A percentile compares a stretch with the other conserved stretches of the same genome.
Conservation (phyloP, 2,329 filamentous ascomycete species). For the Nothopassalora personata region DNA sequence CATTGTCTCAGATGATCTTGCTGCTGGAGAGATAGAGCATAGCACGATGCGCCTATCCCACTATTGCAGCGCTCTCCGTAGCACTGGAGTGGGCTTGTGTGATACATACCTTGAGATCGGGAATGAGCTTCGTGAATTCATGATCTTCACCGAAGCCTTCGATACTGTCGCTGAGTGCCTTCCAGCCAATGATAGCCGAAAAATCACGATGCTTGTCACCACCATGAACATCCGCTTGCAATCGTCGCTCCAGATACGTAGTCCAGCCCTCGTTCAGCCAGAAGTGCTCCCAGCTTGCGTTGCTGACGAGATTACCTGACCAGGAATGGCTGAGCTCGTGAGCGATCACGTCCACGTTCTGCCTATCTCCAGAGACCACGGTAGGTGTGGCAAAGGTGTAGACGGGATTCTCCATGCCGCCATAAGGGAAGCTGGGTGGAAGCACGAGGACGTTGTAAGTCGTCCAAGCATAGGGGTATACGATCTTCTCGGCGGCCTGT, state of each 20-base stretch:
- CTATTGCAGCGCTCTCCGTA: not conserved
- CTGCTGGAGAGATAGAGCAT: not conserved
- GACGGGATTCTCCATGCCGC: conserved; percentile 56
- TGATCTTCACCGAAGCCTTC: conserved; percentile 74
- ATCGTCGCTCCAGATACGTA: conserved; percentile 84
- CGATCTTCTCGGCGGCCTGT: conserved; percentile 64
- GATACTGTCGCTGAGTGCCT: conserved; percentile 75
- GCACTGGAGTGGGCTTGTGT: not conserved
- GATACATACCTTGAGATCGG: conserved; percentile 62
- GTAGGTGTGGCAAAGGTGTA: conserved; percentile 95
- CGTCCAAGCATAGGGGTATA: conserved; percentile 89
- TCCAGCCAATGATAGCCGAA: conserved; percentile 94
- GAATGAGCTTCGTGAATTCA: conserved; percentile 86
- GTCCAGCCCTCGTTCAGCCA: conserved; percentile 80
- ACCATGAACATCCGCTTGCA: conserved; percentile 66
- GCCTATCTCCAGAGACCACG: conserved; percentile 73
- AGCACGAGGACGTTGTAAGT: conserved; percentile 91
- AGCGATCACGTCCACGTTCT: conserved; percentile 94
- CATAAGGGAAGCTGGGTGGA: conserved; percentile 85
- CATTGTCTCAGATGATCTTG: not conserved
- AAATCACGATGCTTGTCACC: conserved; percentile 86
- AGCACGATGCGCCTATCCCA: not conserved
- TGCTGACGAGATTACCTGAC: conserved; percentile 81
- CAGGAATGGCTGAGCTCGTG: conserved; percentile 74
- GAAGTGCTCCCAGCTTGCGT: conserved; percentile 76